Percentiles rank a stretch among this genome's conserved stretches.
These are phyloP conservation scores for Sporothrix humicola DNA, from an alignment of 2,329 filamentous ascomycete species.

Conservation along the genomic window DNA sequence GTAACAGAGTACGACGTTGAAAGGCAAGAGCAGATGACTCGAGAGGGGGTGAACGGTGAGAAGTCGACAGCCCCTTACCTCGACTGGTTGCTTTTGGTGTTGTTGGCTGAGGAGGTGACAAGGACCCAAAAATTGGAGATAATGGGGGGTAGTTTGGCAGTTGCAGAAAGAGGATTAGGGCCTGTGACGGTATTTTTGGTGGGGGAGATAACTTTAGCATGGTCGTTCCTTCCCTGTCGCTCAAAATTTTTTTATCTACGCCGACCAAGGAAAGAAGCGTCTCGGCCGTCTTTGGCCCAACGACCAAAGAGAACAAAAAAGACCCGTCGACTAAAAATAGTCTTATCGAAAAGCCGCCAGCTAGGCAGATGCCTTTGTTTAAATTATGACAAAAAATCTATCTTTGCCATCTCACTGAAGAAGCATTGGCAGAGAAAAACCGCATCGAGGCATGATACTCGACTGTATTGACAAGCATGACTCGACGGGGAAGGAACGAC, in stretches of 20 bases:
- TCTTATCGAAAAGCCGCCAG: too few relatives aligned
- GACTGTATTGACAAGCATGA: too few relatives aligned
- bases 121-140: constrained; percentile 25
- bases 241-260: neutral
- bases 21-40: neutral
- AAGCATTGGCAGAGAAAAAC: too few relatives aligned
- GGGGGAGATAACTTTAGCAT: neutral
- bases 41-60: neutral
- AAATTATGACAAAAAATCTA: too few relatives aligned
- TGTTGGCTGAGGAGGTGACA: neutral
- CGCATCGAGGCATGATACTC: too few relatives aligned
- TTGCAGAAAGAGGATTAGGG: constrained; percentile 14
- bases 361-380: too few relatives aligned
- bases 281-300: constrained; percentile 24
- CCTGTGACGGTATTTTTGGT: neutral
- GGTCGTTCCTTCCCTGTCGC: neutral
- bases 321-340: too few relatives aligned
- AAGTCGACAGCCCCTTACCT: neutral
- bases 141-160: neutral
- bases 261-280: neutral
- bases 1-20: too few relatives aligned
- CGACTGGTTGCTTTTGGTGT: too few relatives aligned
- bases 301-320: too few relatives aligned
- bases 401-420: too few relatives aligned
- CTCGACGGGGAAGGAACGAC: neutral